Conservation (phyloP, 2,329 filamentous ascomycete species). For the Penicillium glabrum region DNA sequence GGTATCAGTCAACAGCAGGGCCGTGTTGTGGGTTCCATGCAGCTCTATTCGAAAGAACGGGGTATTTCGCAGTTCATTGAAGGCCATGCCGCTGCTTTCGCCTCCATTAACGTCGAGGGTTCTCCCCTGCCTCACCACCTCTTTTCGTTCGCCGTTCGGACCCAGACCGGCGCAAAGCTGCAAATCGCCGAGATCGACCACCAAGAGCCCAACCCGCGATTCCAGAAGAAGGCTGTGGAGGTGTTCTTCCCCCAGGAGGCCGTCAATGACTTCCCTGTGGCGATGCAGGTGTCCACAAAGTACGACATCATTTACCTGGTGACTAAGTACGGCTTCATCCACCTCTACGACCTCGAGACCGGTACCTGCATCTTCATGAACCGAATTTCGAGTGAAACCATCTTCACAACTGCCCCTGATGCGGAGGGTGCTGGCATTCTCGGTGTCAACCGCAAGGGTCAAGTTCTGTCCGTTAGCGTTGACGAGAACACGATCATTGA, state of each 20-base stretch:
- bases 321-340: conserved; percentile 98
- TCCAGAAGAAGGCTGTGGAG: conserved; percentile 94
- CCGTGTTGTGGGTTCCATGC: conserved; percentile 92
- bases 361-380: conserved; percentile 99
- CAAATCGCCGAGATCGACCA: conserved; percentile 98
- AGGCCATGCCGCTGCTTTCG: conserved; percentile 93
- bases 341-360: conserved; percentile 95
- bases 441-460: conserved; percentile 95
- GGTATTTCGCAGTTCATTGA: conserved; percentile 98
- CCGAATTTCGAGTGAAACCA: conserved; percentile 97
- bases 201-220: conserved; percentile 80
- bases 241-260: conserved; percentile 97
- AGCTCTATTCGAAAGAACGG: conserved; percentile 92
- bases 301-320: conserved; percentile 97
- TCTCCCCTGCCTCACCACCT: conserved; percentile 89
- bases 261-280: conserved; percentile 94
- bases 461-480: conserved; percentile 90
- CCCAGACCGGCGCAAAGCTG: conserved; percentile 85
- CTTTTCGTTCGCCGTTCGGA: conserved; percentile 94
- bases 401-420: conserved; percentile 90
- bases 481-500: conserved; percentile 90
- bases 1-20: conserved; percentile 93
- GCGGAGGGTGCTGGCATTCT: conserved; percentile 82
- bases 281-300: conserved; percentile 94
- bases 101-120: conserved; percentile 82